Conservation (phyloP, 768 basidiomycete genomes). For the Amanita brunnescens region DNA sequence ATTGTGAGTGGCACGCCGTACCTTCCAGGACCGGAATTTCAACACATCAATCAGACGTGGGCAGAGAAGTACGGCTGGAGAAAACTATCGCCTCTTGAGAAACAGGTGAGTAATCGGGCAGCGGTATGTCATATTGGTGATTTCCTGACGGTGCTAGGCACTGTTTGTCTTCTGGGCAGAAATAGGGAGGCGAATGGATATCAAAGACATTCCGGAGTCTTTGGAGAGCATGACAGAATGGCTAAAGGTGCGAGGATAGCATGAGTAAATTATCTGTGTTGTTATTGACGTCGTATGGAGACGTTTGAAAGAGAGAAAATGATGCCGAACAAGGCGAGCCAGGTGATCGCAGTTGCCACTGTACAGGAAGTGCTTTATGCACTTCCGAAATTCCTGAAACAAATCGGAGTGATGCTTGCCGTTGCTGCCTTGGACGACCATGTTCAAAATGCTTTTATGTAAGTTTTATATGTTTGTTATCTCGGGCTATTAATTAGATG, state of each 20-base stretch:
- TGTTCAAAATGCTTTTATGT: conserved; percentile 44
- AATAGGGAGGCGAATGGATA: conserved; percentile 38
- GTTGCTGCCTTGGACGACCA: conserved; percentile 32
- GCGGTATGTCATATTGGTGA: neutral
- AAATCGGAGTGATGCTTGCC: conserved; percentile 24
- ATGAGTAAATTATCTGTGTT: neutral
- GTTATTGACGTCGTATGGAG: no score
- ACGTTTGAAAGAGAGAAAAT: no score
- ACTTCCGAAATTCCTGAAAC: conserved; percentile 15
- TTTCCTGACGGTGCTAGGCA: conserved; percentile 19
- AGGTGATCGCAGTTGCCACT: no score
- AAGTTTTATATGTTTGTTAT: conserved; percentile 20
- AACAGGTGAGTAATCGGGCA: conserved; percentile 20
- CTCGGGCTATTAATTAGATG: no score
- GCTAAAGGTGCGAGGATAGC: conserved; percentile 23
- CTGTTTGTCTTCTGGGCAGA: conserved; percentile 36
- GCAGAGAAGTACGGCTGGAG: conserved; percentile 36
- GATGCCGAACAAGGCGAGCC: no score
- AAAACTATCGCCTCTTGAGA: conserved; percentile 32
- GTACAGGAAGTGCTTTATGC: no score
- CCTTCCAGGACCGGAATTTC: neutral
- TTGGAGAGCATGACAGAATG: conserved; percentile 28
- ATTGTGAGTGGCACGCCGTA: conserved; percentile 19
- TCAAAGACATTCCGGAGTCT: conserved; percentile 35
- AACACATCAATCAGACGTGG: conserved; percentile 24